A percentile compares a stretch with the other conserved stretches of the same genome.
Evolutionary conservation across 139 green algal species (phyloP).

Genomic region (Gonium pectorale): DNA sequence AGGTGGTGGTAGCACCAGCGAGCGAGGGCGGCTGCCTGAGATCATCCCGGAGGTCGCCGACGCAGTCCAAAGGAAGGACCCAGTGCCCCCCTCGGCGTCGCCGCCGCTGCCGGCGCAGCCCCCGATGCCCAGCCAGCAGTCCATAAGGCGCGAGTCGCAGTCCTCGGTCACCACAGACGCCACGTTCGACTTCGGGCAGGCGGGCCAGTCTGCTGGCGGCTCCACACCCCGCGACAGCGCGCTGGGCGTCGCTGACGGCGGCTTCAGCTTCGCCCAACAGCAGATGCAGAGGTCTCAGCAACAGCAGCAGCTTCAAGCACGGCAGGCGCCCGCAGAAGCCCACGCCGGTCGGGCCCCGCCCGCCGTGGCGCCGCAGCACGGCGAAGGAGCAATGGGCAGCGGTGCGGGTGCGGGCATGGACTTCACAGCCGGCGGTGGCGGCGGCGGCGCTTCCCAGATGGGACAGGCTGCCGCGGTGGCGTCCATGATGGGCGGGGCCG

Average conservation of each 20-base stretch:
- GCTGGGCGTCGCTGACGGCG: neutral
- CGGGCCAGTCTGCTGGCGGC: neutral
- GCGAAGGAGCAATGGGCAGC: too few species aligned
- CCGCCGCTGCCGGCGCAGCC: too few species aligned
- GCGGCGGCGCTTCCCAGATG: neutral
- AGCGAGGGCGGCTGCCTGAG: too few species aligned
- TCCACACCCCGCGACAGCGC: constrained; percentile 27
- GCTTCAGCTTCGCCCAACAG: constrained; percentile 8
- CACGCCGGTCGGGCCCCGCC: too few species aligned
- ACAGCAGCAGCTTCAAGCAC: neutral
- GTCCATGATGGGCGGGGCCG: too few species aligned
- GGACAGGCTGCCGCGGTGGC: neutral
- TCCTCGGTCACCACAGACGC: constrained; percentile 16
- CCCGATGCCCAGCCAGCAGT: neutral
- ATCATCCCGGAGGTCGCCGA: neutral
- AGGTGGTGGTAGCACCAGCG: too few species aligned
- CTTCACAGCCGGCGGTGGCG: neutral
- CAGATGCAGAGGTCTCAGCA: neutral
- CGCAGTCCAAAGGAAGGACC: too few species aligned
- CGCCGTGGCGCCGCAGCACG: too few species aligned
- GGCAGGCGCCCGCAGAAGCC: neutral
- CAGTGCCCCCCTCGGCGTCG: too few species aligned
- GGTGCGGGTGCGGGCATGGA: too few species aligned
- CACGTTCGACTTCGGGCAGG: constrained; percentile 4
- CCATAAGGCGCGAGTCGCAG: neutral